Percentiles rank a stretch among this genome's conserved stretches.
Evolutionary conservation across 192 early-diverging fungal species (phyloP).

Genomic region (Glomus cerebriforme): DNA sequence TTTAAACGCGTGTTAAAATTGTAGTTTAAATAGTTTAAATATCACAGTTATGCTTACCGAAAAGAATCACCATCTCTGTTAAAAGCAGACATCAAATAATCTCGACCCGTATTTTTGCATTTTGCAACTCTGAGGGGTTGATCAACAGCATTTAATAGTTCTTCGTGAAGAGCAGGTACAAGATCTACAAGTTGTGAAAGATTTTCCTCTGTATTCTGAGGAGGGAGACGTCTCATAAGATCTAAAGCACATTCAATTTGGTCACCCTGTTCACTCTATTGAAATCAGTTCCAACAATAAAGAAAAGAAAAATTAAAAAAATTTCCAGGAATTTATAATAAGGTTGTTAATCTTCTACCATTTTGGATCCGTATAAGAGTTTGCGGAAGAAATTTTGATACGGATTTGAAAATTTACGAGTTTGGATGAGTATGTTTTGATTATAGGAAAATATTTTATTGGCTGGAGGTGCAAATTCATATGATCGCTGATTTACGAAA

Average conservation of each 20-base stretch:
- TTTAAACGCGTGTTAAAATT: too few relatives aligned
- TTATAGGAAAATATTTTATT: conserved; percentile 23
- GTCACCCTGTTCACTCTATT: conserved; percentile 29
- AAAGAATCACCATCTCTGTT: conserved; percentile 96
- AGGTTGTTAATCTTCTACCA: conserved; percentile 1
- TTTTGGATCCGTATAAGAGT: conserved; percentile 12
- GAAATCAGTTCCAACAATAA: neutral
- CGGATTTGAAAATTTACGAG: neutral
- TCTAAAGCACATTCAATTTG: conserved; percentile 93
- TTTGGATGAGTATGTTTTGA: neutral
- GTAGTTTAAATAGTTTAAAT: too few relatives aligned
- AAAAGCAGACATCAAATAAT: conserved; percentile 92
- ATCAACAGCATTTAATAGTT: conserved; percentile 88
- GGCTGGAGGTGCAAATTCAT: conserved; percentile 26
- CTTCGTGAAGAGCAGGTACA: conserved; percentile 85
- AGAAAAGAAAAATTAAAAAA: neutral
- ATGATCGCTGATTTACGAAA: conserved; percentile 16
- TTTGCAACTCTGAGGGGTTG: conserved; percentile 83
- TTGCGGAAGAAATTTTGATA: conserved; percentile 19
- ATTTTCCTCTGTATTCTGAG: conserved; percentile 88
- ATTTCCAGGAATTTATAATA: neutral
- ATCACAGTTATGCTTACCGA: conserved; percentile 60
- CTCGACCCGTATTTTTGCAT: conserved; percentile 70
- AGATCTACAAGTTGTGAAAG: conserved; percentile 80
- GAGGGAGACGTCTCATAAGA: conserved; percentile 95